Percentiles rank a stretch among this genome's conserved stretches.
Conservation (phyloP, 2,329 filamentous ascomycete genomes). For the Aspergillus hortae region DNA sequence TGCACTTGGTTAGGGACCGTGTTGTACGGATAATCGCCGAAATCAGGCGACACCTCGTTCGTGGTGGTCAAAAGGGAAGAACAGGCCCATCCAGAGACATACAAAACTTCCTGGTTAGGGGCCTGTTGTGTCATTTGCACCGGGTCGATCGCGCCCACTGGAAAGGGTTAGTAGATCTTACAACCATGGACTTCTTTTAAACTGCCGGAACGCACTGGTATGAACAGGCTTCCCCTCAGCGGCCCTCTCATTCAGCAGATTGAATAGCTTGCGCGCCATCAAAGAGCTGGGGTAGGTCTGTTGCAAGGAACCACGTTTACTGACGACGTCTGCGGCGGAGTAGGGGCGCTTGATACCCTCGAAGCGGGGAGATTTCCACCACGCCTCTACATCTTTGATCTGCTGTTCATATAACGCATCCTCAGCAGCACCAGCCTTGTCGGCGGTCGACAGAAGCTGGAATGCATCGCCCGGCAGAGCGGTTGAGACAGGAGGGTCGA, state of each 20-base stretch:
- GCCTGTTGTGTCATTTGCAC: slow-evolving; percentile 99
- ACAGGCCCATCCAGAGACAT: slow-evolving; percentile 96
- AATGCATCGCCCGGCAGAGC: slow-evolving; percentile 70
- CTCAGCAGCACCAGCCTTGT: slow-evolving; percentile 76
- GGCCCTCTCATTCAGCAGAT: slow-evolving; percentile 74
- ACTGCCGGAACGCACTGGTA: slow-evolving; percentile 60
- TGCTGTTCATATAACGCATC: slow-evolving; percentile 82
- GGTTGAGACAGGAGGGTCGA: slow-evolving; percentile 60
- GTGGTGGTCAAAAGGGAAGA: slow-evolving; percentile 88
- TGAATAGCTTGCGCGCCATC: slow-evolving; percentile 93
- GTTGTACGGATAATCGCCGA: slow-evolving; percentile 98
- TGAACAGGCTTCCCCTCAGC: slow-evolving; percentile 84
- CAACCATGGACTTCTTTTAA: background rate
- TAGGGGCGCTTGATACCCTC: slow-evolving; percentile 90
- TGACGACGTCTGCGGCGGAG: slow-evolving; percentile 83
- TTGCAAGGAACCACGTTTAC: slow-evolving; percentile 82
- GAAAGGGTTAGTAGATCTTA: slow-evolving; percentile 10
- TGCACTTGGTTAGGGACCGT: slow-evolving; percentile 98
- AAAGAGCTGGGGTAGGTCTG: slow-evolving; percentile 88
- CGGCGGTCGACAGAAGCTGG: slow-evolving; percentile 73
- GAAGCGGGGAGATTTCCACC: slow-evolving; percentile 85
- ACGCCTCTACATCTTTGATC: slow-evolving; percentile 77
- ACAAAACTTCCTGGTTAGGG: slow-evolving; percentile 90
- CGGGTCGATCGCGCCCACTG: slow-evolving; percentile 97
- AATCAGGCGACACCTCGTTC: slow-evolving; percentile 96